Base-by-base conservation (phyloP, 1,139 yeast genomes). In the Magnusiomyces paraingens region DNA sequence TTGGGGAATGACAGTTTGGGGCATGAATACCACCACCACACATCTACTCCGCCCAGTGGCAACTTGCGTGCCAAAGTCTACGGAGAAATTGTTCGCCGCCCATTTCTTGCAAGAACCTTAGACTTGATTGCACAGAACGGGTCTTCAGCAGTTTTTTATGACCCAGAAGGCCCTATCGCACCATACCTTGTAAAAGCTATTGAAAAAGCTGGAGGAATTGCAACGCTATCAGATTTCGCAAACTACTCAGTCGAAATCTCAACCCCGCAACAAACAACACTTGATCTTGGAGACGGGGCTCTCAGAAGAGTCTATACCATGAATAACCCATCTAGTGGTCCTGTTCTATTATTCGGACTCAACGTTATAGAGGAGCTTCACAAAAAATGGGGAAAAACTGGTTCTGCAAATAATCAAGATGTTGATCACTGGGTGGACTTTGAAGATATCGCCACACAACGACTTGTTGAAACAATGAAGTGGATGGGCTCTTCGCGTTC, bases 401-500 rank as follows among this genome's bases (percentile, higher is more conserved):
- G 40, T 14, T 41, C 45, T 21, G 21, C 20, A 3, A 42, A 43
- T 2, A 61, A 63, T 4, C 71, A 71, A 3, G 55, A 52, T 32
- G 46, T 47, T 4, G 2, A 12, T 2, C 15, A 38, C 14, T 26
- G 36, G 17, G 10, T 3, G 6, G 83, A 81, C 55, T 74, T 76
- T 61, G 64, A 65, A 3, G 73, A 74, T 0, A 63, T 77, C 4
- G 75, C 79, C n/a, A 74, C 82, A 1, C 96, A 88, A 63, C 76
- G 87, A 54, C 66, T 89, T 14, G 73, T 90, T 14, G 99, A 93
- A 69, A 73, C 87, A 5, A 89, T 91, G 94, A 91, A 91, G 69
- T 93, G 96, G 96, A 79, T 89, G 78, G 88, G 91, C 0, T 79
- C 94, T 10, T 91, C 86, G 0, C 76, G 98, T 56, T 82, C 93